Base-by-base conservation (phyloP, 2,329 filamentous ascomycete species). In the Cryphonectria parasitica region DNA sequence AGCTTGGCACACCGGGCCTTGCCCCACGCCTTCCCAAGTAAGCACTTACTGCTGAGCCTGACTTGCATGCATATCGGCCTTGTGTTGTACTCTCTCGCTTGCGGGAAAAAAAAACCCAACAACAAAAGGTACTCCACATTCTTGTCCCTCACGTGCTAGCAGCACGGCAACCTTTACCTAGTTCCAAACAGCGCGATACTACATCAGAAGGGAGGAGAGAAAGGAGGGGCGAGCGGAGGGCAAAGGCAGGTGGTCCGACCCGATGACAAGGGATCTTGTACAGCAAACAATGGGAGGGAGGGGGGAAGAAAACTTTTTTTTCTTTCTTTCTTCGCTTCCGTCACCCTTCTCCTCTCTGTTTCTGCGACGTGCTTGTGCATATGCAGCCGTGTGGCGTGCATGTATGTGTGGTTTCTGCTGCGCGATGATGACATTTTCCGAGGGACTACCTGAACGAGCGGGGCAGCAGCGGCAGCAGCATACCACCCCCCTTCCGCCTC, bases 351-450 rank as follows among this genome's bases (percentile, higher is more conserved):
- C 22, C 45, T 45, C 22, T 49, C 17, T 45, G 43, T 45, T 45
- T 45, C 45, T 31, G 54, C 11, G 25, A 31, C 25, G 25, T 58
- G 54, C 54, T 28, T 31, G 58, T 61, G 58, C 58, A 61, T 61
- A 65, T 65, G 41, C n/a, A 43, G 49, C 7, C 36, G 34, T 22
- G 19, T 4, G n/a, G 31, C 25, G 49, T 15, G 19, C 31, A 41
- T 15, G 45, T 52, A 5, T 52, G 17, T 7, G 49, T 52, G 28
- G 10, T 36, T n/a, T 34, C n/a, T 15, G 49, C 45, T 66, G 64
- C 64, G 34, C 49, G 64, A 41, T 66, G 64, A 66, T 66, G 64
- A 34, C 64, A 66, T 66, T 13, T 13, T 17, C 13, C 15, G 25
- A 58, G 54, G 54, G 25, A 58, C 54, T 2, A 58, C 54, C 25